Base-by-base conservation (phyloP, 2,329 filamentous ascomycete species). In the Coleophoma cylindrospora region DNA sequence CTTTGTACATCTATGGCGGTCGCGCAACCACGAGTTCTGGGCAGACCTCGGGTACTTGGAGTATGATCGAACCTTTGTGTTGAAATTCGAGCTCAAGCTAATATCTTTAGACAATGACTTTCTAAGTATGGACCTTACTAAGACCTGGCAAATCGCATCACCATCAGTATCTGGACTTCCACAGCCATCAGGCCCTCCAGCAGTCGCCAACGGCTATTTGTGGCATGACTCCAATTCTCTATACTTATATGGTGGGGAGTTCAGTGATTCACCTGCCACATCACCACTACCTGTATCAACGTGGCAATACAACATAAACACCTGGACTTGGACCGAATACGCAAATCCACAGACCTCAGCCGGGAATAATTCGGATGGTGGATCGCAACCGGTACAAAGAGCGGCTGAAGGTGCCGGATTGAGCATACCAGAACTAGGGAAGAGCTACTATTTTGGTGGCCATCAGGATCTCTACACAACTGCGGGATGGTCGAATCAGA, bases 361-460 rank as follows among this genome's bases (percentile, higher is more conserved):
- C 1, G 87, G 87, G 1, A 79, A 81, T 40, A 79, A 80, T 58
- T 83, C 86, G 0, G 79, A 80, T 19, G 68, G 68, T 0, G 77
- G 72, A 10, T 74, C 75, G 17, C 67, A 76, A 17, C 68, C 77
- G 1, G 75, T 91, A 2, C 83, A 90, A 62, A 74, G 87, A 43
- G 77, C 86, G 2, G 86, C 86, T 1, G 87, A 91, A 64, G 87
- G 87, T 7, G 85, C 87, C 11, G 86, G 86, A 0, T 68, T 88
- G 13, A 86, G 81, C 27, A 81, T 91, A 0, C 80, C 85, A 0
- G 80, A 83, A 48, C 68, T 90, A 1, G 86, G 86, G 0, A 69
- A 85, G 43, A 88, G 84, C 33, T 91, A 83, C 74, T 91, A 89
- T 64, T 91, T 91, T 66, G 87, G 86, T 22, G 87, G 87, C 0